Percentiles rank a stretch among this genome's conserved stretches.
phyloP scores from a whole-genome alignment of 306 rosid species.

The Bauhinia variegata region DNA sequence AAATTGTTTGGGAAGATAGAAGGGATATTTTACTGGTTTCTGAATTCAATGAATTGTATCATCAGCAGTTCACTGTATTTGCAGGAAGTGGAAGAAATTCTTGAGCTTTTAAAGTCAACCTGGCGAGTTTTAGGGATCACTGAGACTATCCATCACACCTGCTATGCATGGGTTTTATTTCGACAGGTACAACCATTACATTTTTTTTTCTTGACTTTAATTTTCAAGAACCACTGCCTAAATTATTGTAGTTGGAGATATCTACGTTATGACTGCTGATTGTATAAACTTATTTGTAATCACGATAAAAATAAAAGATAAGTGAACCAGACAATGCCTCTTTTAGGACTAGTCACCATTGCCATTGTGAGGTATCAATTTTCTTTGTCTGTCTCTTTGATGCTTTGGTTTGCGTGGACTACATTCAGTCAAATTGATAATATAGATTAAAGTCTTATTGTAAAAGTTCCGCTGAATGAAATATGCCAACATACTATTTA shows the following conservation, averaged over 20 bases:
- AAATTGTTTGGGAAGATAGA: conserved; percentile 15
- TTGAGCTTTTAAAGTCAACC: conserved; percentile 92
- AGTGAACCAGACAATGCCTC: neutral
- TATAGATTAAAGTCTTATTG: too few species aligned
- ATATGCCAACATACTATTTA: conserved; percentile 20
- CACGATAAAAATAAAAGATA: neutral
- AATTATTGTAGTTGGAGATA: conserved; percentile 17
- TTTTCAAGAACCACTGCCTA: conserved; percentile 10
- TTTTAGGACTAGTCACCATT: neutral
- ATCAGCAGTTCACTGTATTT: conserved; percentile 41
- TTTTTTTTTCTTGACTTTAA: conserved; percentile 14
- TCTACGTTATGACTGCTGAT: conserved; percentile 20
- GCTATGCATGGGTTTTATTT: conserved; percentile 96
- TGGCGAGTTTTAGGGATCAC: conserved; percentile 98
- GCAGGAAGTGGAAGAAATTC: conserved; percentile 96
- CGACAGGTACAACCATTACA: conserved; percentile 71
- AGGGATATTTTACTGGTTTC: conserved; percentile 2
- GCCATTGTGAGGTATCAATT: neutral
- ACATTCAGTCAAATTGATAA: neutral
- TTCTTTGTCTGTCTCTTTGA: neutral
- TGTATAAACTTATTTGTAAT: conserved; percentile 13
- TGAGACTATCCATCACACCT: conserved; percentile 92
- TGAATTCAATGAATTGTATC: conserved; percentile 25
- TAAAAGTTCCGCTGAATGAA: neutral
- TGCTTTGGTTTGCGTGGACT: neutral